Percentiles rank a stretch among this genome's conserved stretches.
Evolutionary conservation across 345 rosid species (phyloP).

Genomic region (Euphorbia peplus): DNA sequence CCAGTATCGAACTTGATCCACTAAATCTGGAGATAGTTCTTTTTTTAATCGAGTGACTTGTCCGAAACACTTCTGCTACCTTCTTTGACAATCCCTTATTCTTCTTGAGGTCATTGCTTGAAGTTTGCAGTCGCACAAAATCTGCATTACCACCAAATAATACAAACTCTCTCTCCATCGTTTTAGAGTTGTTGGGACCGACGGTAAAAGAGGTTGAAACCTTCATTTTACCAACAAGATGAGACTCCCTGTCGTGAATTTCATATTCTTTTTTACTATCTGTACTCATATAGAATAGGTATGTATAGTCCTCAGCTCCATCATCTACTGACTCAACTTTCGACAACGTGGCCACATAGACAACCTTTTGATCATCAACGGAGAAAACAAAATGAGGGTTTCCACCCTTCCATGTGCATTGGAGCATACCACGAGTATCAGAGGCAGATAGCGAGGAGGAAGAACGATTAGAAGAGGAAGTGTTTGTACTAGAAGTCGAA

Average conservation of each 20-base stretch:
- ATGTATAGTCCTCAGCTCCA: conserved; percentile 41
- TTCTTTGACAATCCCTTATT: conserved; percentile 65
- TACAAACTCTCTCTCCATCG: conserved; percentile 71
- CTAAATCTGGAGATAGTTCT: conserved; percentile 54
- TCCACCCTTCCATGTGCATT: conserved; percentile 64
- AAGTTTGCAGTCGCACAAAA: conserved; percentile 32
- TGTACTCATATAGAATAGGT: conserved; percentile 53
- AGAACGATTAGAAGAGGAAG: conserved; percentile 50
- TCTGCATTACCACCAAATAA: conserved; percentile 51
- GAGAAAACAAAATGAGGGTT: conserved; percentile 76
- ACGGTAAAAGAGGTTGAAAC: conserved; percentile 57
- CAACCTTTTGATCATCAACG: conserved; percentile 60
- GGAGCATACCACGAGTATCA: conserved; percentile 71
- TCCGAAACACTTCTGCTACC: conserved; percentile 57
- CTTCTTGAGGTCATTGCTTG: conserved; percentile 35
- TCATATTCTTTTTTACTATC: conserved; percentile 37
- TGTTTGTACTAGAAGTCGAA: conserved; percentile 52
- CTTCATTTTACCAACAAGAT: conserved; percentile 65
- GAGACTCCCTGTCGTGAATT: conserved; percentile 30
- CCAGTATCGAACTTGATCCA: conserved; percentile 47
- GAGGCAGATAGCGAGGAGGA: conserved; percentile 39
- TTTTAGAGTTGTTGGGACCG: conserved; percentile 43
- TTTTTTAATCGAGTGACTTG: conserved; percentile 45
- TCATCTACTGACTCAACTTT: conserved; percentile 33
- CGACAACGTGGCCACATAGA: conserved; percentile 54